Percentiles rank a stretch among this genome's conserved stretches.
These are phyloP conservation scores for Ceratocystis lukuohia DNA, from an alignment of 2,329 filamentous ascomycete species.

Conservation along the genomic window DNA sequence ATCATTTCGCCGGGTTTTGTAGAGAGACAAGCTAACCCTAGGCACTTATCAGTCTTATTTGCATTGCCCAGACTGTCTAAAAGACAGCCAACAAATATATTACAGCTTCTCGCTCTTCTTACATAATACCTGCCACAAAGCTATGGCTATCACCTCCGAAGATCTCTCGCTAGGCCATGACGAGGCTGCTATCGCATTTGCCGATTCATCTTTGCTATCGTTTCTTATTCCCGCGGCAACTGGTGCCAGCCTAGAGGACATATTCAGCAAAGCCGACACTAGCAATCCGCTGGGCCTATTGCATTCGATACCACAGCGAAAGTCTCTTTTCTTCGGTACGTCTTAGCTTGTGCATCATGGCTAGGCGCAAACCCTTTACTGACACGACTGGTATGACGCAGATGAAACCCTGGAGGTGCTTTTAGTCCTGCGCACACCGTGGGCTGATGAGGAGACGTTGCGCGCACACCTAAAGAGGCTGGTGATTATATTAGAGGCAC, in stretches of 20 bases:
- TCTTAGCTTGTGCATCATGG: constrained; percentile 14
- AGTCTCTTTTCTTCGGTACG: constrained; percentile 60
- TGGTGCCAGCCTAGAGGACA: constrained; percentile 40
- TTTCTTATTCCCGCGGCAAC: constrained; percentile 48
- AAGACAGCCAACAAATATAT: background rate
- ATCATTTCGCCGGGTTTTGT: too few relatives aligned
- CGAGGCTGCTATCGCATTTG: constrained; percentile 33
- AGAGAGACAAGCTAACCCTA: too few relatives aligned
- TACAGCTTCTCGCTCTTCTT: background rate
- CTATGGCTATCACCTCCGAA: constrained; percentile 25
- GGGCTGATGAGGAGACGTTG: constrained; percentile 42
- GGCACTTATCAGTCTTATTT: too few relatives aligned
- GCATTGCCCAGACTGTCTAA: too few relatives aligned
- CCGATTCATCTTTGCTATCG: constrained; percentile 45
- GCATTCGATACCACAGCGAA: constrained; percentile 46
- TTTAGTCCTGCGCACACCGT: constrained; percentile 52
- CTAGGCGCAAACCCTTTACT: background rate
- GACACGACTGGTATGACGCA: constrained; percentile 27
- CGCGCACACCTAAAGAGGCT: constrained; percentile 48
- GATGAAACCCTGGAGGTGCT: constrained; percentile 62
- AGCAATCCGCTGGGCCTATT: constrained; percentile 36
- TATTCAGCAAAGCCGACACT: constrained; percentile 30
- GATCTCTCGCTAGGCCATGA: constrained; percentile 23
- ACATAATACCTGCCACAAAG: too few relatives aligned
- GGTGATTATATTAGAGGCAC: constrained; percentile 52